These are phyloP conservation scores for Pyrus pyrifolia DNA, from an alignment of 306 rosid species.

Conservation along the genomic window DNA sequence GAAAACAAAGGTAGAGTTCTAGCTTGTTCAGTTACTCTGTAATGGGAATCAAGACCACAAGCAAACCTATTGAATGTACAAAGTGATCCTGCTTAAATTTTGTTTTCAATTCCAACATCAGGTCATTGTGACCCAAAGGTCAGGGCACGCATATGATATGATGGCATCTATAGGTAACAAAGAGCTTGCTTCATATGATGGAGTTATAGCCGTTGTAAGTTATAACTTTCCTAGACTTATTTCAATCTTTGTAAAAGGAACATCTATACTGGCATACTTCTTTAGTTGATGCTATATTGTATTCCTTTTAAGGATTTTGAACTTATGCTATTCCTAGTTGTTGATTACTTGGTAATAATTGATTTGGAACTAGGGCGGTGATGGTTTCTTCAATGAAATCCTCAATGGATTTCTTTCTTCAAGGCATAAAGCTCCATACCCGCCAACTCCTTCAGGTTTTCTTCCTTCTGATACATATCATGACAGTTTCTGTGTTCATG, in stretches of 20 bases:
- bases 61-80: not conserved
- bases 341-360: constrained; percentile 24
- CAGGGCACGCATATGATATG: constrained; percentile 72
- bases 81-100: not conserved
- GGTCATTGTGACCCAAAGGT: constrained; percentile 87
- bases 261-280: not conserved
- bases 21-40: not conserved
- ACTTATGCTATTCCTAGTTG: constrained; percentile 10
- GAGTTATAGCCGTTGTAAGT: constrained; percentile 87
- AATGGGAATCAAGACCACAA: not conserved
- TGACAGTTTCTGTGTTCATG: constrained; percentile 30
- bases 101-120: constrained; percentile 12
- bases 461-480: constrained; percentile 29
- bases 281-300: not conserved
- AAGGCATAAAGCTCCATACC: constrained; percentile 70
- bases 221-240: constrained; percentile 9
- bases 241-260: not conserved
- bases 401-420: constrained; percentile 89
- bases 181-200: constrained; percentile 80
- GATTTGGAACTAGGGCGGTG: constrained; percentile 78
- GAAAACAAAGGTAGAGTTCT: constrained; percentile 57
- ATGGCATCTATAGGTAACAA: constrained; percentile 54
- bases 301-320: not conserved
- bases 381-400: constrained; percentile 96
- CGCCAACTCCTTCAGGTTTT: constrained; percentile 73